Conservation (phyloP, 805 yeast species). For the Metschnikowia colocasiae region DNA sequence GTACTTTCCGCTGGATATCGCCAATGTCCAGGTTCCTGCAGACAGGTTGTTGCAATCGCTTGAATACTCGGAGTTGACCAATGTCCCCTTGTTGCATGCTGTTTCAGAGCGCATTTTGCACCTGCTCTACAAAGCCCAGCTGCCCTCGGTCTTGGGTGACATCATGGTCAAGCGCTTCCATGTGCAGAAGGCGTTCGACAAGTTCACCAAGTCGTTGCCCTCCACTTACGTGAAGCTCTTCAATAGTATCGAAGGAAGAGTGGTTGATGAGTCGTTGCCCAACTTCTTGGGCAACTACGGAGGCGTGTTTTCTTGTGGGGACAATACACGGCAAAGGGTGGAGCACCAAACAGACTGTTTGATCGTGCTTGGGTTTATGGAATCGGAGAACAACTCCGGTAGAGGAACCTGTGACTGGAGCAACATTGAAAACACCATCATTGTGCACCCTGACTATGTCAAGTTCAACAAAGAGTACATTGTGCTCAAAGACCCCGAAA, state of each 20-base stretch:
- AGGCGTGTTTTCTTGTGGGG: conserved; percentile 48
- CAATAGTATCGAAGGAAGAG: conserved; percentile 65
- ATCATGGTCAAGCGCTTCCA: conserved; percentile 62
- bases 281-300: conserved; percentile 69
- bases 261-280: conserved; percentile 66
- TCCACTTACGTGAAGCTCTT: conserved; percentile 40
- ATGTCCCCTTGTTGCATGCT: conserved; percentile 17
- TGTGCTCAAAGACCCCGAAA: conserved; percentile 18
- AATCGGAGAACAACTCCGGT: conserved; percentile 31
- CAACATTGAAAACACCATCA: conserved; percentile 27
- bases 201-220: conserved; percentile 46
- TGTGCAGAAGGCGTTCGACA: conserved; percentile 41
- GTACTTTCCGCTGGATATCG: conserved; percentile 70
- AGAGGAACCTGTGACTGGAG: conserved; percentile 21
- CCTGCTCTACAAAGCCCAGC: conserved; percentile 47
- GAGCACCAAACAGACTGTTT: conserved; percentile 61
- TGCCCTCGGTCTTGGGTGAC: conserved; percentile 72
- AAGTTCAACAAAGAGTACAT: conserved; percentile 29
- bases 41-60: conserved; percentile 19
- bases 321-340: conserved; percentile 18
- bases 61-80: conserved; percentile 15
- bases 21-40: conserved; percentile 34
- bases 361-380: conserved; percentile 63
- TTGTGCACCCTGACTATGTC: conserved; percentile 42
- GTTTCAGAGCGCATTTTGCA: conserved; percentile 39